A percentile compares a stretch with the other conserved stretches of the same genome.
Evolutionary conservation across 2,329 filamentous ascomycete species (phyloP).

Genomic region (Talaromyces sp.): DNA sequence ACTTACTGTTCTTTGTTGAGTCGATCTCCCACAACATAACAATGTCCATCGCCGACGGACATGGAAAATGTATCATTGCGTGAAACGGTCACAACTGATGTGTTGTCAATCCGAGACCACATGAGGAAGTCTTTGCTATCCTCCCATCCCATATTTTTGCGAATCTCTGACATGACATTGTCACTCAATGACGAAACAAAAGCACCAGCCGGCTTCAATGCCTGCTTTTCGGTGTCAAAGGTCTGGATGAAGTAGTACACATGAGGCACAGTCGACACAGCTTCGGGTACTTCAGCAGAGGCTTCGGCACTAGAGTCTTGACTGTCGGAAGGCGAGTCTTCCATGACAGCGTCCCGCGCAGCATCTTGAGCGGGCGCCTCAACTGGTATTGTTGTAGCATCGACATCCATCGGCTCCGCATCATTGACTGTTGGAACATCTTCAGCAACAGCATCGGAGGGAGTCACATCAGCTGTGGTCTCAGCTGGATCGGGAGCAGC

Average conservation of each 20-base stretch:
- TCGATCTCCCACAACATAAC: constrained; percentile 42
- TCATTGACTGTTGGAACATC: constrained; percentile 32
- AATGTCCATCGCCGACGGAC: constrained; percentile 36
- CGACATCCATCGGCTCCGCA: constrained; percentile 25
- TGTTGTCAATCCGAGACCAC: constrained; percentile 43
- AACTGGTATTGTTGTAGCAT: constrained; percentile 15
- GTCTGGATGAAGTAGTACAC: constrained; percentile 50
- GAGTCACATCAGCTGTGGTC: constrained; percentile 12
- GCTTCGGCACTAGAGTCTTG: constrained; percentile 7
- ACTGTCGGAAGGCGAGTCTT: constrained; percentile 19
- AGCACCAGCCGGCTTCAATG: constrained; percentile 38
- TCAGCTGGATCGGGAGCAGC: constrained; percentile 6
- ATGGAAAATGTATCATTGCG: constrained; percentile 35
- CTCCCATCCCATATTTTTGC: constrained; percentile 37
- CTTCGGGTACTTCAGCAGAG: constrained; percentile 18
- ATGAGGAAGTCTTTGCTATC: constrained; percentile 41
- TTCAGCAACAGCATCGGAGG: constrained; percentile 20
- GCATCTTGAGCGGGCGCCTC: constrained; percentile 12
- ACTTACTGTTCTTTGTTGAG: constrained; percentile 38
- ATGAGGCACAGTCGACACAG: constrained; percentile 32
- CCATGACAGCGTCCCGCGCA: constrained; percentile 18
- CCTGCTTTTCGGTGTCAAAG: constrained; percentile 50
- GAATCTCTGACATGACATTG: constrained; percentile 40
- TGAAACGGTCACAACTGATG: constrained; percentile 33
- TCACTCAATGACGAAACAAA: constrained; percentile 42